These are phyloP conservation scores for Aspergillus bridgeri DNA, from an alignment of 495 filamentous ascomycete species.

Conservation along the genomic window DNA sequence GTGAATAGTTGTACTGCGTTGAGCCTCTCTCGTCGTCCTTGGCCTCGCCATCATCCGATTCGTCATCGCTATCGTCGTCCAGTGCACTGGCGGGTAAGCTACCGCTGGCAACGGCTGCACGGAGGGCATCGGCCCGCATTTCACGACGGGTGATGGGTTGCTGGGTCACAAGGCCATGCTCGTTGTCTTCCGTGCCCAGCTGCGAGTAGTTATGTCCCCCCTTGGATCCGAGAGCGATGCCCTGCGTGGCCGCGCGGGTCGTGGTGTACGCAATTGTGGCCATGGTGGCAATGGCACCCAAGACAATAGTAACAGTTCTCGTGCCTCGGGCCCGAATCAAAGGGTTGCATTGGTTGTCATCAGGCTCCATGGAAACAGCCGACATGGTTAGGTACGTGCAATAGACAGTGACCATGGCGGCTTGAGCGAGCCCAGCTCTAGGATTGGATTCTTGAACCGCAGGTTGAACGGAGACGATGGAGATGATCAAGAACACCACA, in stretches of 20 bases:
- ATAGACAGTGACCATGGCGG: slow-evolving; percentile 96
- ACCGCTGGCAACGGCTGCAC: slow-evolving; percentile 86
- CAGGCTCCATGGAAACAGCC: slow-evolving; percentile 97
- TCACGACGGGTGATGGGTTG: slow-evolving; percentile 78
- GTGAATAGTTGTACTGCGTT: slow-evolving; percentile 93
- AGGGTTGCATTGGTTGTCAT: slow-evolving; percentile 92
- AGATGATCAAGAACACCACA: slow-evolving; percentile 76
- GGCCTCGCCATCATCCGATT: slow-evolving; percentile 53
- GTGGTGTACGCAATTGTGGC: slow-evolving; percentile 97
- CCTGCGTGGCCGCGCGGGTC: slow-evolving; percentile 92
- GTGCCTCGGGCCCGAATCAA: slow-evolving; percentile 83
- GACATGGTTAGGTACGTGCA: slow-evolving; percentile 99
- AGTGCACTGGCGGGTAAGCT: slow-evolving; percentile 88
- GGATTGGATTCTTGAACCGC: slow-evolving; percentile 88
- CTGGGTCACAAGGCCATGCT: slow-evolving; percentile 84
- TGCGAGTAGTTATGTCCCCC: slow-evolving; percentile 58
- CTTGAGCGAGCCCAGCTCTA: slow-evolving; percentile 89
- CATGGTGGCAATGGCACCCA: slow-evolving; percentile 95
- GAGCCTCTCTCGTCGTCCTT: slow-evolving; percentile 83
- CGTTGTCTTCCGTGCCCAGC: slow-evolving; percentile 64
- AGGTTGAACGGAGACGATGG: slow-evolving; percentile 83
- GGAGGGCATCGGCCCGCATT: slow-evolving; percentile 89
- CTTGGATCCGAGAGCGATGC: slow-evolving; percentile 71
- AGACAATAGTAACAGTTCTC: slow-evolving; percentile 80
- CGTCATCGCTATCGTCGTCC: slow-evolving; percentile 73